Base-by-base conservation (phyloP, 176 grass and related monocot genomes). In the Eleusine coracana region DNA sequence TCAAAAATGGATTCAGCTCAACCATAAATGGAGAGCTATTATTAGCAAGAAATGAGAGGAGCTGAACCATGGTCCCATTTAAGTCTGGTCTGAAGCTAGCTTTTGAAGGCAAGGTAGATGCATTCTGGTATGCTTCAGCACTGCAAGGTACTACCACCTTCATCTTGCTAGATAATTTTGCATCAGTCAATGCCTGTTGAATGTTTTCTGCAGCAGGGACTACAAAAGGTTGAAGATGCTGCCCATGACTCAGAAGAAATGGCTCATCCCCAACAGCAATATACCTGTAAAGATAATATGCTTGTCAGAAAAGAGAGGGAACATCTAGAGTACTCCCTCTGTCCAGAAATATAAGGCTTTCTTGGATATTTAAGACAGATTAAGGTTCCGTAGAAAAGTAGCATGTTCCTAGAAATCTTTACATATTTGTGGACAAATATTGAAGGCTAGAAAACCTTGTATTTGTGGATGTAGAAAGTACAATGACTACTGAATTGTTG, bases 11-110 rank as follows among this genome's bases (percentile, higher is more conserved):
- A 82, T 95, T 88, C 78, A 98, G 84, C 72, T 98, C 87, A 15
- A 93, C 80, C 85, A 98, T 82, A 87, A 98, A 95, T 2, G 87
- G 90, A 40, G 96, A 98, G 42, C 87, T 91, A 55, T 88, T 75
- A 64, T 98, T 95, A 6, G 77, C 66, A 41, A 98, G 96, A 86
- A 98, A 95, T n/a, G 89, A 82, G 36, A 98, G 90, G 73, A 98
- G 87, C 23, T 98, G 92, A 15, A 45, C 76, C 85, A 95, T 98
- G 70, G 93, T 98, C 52, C 89, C 91, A 85, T 92, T 98, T 41
- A 98, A 68, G 74, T 95, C 93, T 55, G 93, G 45, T 86, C 96
- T 85, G 91, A 98, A 98, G 63, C 82, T 85, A 79, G 85, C 85
- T 85, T 93, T 93, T 0, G 87, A 95, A 67, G 93, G 91, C 10